Percentiles rank a stretch among this genome's conserved stretches.
Conservation (phyloP, 140 eudicot species). For the Bidens hawaiensis region DNA sequence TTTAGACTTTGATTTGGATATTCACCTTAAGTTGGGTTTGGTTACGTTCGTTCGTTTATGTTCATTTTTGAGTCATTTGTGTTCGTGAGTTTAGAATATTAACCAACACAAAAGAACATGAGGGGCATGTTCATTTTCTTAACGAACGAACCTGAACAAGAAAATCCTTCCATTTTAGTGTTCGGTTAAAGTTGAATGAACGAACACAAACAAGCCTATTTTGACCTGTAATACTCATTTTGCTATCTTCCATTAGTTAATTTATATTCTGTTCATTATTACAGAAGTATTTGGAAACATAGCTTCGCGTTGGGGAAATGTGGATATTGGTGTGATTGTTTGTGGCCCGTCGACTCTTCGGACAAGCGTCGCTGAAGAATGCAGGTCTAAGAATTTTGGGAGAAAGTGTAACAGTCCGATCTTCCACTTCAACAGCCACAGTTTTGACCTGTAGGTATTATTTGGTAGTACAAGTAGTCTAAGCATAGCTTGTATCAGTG, state of each 20-base stretch:
- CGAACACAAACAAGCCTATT: not conserved
- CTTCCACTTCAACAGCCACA: constrained; percentile 94
- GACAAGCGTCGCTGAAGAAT: constrained; percentile 76
- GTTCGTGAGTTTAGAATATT: too few relatives aligned
- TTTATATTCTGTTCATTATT: not conserved
- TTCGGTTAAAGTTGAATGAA: too few relatives aligned
- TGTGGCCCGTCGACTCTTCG: constrained; percentile 83
- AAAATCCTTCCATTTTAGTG: too few relatives aligned
- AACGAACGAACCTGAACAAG: too few relatives aligned
- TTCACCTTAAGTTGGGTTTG: too few relatives aligned
- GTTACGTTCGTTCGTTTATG: too few relatives aligned
- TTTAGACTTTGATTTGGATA: too few relatives aligned
- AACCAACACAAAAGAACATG: too few relatives aligned
- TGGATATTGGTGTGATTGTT: constrained; percentile 83
- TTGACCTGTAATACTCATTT: not conserved
- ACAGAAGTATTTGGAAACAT: constrained; percentile 69
- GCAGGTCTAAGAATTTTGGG: constrained; percentile 60
- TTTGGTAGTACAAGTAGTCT: constrained; percentile 9
- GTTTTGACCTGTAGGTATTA: constrained; percentile 64
- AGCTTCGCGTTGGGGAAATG: constrained; percentile 70
- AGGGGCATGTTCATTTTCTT: too few relatives aligned
- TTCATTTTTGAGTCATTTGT: too few relatives aligned
- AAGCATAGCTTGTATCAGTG: constrained; percentile 19
- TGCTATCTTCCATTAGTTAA: not conserved
- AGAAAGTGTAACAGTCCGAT: constrained; percentile 48